phyloP scores from a whole-genome alignment of 2,329 filamentous ascomycete genomes.

The Trichoderma lentiforme region DNA sequence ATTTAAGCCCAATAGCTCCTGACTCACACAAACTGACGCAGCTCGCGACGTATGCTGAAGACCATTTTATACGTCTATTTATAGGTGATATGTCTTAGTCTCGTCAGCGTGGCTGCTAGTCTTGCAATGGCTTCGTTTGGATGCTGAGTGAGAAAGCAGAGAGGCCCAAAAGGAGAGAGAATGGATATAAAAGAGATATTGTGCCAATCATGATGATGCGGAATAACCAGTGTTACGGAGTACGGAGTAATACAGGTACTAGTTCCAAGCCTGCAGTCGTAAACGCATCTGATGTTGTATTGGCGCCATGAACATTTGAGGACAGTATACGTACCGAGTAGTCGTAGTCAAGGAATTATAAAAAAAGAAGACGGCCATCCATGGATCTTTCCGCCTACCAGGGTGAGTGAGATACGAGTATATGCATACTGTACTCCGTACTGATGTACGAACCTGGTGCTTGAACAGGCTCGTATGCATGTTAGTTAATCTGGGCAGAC shows the following conservation, averaged over 20 bases:
- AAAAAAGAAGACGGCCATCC: background rate
- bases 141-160: slow-evolving; percentile 3
- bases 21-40: background rate
- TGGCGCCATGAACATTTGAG: background rate
- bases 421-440: background rate
- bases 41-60: background rate
- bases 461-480: background rate
- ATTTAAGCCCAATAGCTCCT: background rate
- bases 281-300: background rate
- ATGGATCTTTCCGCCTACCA: background rate
- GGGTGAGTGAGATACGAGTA: background rate
- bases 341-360: background rate
- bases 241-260: background rate
- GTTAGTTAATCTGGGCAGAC: background rate
- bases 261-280: background rate
- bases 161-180: background rate
- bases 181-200: background rate
- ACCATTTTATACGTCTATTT: background rate
- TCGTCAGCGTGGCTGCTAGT: slow-evolving; percentile 4
- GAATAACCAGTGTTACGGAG: background rate
- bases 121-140: slow-evolving; percentile 1
- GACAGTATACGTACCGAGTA: background rate
- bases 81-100: background rate
- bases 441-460: background rate
- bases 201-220: background rate